Evolutionary conservation across 2,329 filamentous ascomycete species (phyloP).

Genomic region (Neophaeococcomyces mojaviensis): DNA sequence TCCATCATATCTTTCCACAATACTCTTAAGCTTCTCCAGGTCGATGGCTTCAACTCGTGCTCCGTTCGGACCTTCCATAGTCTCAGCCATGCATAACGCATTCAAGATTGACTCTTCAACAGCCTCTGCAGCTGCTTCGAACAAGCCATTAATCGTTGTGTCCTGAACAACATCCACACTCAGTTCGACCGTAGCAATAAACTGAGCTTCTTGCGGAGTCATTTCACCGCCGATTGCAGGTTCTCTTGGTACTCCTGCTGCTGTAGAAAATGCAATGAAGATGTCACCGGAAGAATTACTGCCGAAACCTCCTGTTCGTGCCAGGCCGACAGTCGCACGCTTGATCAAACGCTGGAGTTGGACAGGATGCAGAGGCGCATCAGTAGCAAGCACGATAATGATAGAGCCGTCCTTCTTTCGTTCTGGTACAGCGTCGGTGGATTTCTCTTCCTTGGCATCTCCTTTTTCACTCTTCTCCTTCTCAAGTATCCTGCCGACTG

Average conservation of each 20-base stretch:
- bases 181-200: conserved; percentile 33
- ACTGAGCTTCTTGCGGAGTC: conserved; percentile 21
- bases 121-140: conserved; percentile 55
- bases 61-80: conserved; percentile 48
- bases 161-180: conserved; percentile 48
- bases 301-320: conserved; percentile 54
- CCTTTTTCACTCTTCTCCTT: conserved; percentile 21
- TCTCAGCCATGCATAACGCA: conserved; percentile 53
- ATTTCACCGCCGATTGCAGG: conserved; percentile 25
- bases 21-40: conserved; percentile 39
- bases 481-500: conserved; percentile 52
- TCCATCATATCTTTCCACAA: conserved; percentile 33
- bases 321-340: conserved; percentile 54
- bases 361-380: conserved; percentile 51
- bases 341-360: conserved; percentile 54
- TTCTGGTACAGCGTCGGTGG: conserved; percentile 25
- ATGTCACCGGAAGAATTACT: conserved; percentile 59
- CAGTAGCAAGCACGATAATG: conserved; percentile 53
- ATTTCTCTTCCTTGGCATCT: not conserved
- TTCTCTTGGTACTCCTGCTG: conserved; percentile 44
- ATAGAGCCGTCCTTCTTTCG: conserved; percentile 55
- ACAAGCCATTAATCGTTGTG: conserved; percentile 52
- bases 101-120: conserved; percentile 62
- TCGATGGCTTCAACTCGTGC: conserved; percentile 45
- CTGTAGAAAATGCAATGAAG: conserved; percentile 61